Conservation (phyloP, 768 basidiomycete species). For the Lentinula edodes region DNA sequence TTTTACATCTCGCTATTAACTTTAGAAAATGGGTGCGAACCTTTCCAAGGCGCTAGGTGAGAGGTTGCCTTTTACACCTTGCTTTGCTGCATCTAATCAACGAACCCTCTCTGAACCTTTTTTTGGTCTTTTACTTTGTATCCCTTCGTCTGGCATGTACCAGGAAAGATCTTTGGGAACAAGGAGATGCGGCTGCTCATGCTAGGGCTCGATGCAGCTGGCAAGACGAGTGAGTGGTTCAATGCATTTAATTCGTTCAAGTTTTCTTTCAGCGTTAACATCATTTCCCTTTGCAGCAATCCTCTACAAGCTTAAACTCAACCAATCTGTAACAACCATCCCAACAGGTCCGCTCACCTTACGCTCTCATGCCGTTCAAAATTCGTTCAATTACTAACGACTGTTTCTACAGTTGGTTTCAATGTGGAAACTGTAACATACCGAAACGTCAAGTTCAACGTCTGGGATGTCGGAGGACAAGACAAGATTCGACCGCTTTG, state of each 20-base stretch:
- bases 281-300: slow-evolving; percentile 57
- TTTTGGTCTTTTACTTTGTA: slow-evolving; percentile 10
- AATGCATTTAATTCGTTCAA: not conserved
- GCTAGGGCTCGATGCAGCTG: slow-evolving; percentile 96
- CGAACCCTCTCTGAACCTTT: not conserved
- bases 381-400: slow-evolving; percentile 6
- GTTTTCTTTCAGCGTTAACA: slow-evolving; percentile 9
- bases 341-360: slow-evolving; percentile 71
- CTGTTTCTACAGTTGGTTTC: slow-evolving; percentile 73
- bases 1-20: slow-evolving; percentile 38
- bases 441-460: slow-evolving; percentile 95
- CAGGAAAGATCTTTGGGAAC: slow-evolving; percentile 94
- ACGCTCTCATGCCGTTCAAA: slow-evolving; percentile 3
- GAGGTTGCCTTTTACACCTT: slow-evolving; percentile 12
- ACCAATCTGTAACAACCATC: slow-evolving; percentile 98
- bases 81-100: slow-evolving; percentile 1
- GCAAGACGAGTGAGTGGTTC: slow-evolving; percentile 85
- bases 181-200: slow-evolving; percentile 98
- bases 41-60: slow-evolving; percentile 79
- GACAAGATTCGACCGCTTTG: slow-evolving; percentile 98
- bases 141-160: slow-evolving; percentile 1
- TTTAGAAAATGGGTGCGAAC: slow-evolving; percentile 63
- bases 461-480: slow-evolving; percentile 98
- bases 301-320: slow-evolving; percentile 97
- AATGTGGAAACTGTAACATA: slow-evolving; percentile 99